Percentiles rank a stretch among this genome's conserved stretches.
Evolutionary conservation across 495 filamentous ascomycete genomes (phyloP).

Genomic region (Chaetomium cochliodes): DNA sequence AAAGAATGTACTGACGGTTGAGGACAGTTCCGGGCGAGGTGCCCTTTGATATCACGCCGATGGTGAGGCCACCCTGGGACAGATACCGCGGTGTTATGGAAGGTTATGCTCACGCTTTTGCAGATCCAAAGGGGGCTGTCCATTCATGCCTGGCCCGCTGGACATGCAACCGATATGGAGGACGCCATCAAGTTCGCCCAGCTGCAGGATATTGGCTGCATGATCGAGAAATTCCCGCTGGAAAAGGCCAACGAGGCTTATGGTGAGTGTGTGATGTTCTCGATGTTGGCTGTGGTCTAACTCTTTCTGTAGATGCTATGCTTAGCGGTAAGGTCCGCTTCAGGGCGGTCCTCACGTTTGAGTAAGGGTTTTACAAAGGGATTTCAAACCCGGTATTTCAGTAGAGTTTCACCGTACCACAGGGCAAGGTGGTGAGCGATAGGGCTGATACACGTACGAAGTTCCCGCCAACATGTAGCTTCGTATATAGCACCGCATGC

Average conservation of each 20-base stretch:
- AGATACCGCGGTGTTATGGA: neutral
- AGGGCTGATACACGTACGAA: no score
- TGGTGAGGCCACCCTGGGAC: conserved; percentile 8
- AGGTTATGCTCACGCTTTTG: neutral
- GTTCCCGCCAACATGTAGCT: no score
- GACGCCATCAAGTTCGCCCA: conserved; percentile 64
- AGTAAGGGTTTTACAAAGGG: neutral
- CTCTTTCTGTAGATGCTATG: conserved; percentile 19
- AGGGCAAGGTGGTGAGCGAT: no score
- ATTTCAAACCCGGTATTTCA: neutral
- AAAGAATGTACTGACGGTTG: neutral
- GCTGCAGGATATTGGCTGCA: conserved; percentile 57
- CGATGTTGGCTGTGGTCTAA: neutral
- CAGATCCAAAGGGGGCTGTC: conserved; percentile 36
- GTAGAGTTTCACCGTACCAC: neutral
- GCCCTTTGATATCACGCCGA: conserved; percentile 1
- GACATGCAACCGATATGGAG: conserved; percentile 62
- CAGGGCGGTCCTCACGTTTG: conserved; percentile 15
- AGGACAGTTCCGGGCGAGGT: conserved; percentile 19
- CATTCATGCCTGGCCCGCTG: conserved; percentile 62
- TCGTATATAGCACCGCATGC: no score
- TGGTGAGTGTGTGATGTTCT: conserved; percentile 20
- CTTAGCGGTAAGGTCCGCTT: conserved; percentile 20
- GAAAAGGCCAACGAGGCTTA: conserved; percentile 56
- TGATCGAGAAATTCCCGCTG: conserved; percentile 63